Evolutionary conservation across 495 filamentous ascomycete genomes (phyloP).

Genomic region (Recurvomyces mirabilis): DNA sequence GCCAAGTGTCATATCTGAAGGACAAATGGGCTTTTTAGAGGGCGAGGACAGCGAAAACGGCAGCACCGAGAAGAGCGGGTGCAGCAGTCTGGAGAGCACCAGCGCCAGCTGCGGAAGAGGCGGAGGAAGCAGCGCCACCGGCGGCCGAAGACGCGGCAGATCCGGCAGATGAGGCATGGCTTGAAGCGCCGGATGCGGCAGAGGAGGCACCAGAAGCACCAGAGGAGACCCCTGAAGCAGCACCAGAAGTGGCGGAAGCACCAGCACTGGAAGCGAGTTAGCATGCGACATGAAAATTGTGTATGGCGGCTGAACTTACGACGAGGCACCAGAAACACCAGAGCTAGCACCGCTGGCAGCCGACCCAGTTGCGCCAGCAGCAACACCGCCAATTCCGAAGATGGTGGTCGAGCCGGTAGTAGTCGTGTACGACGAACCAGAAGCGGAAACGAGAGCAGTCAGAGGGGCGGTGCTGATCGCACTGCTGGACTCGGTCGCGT

Average conservation of each 20-base stretch:
- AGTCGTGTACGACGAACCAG: constrained; percentile 16
- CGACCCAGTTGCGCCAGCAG: constrained; percentile 11
- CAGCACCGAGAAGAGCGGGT: constrained; percentile 11
- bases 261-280: constrained; percentile 3
- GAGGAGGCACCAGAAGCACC: constrained; percentile 6
- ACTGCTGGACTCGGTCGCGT: constrained; percentile 2
- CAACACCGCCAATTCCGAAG: constrained; percentile 19
- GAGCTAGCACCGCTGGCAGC: constrained; percentile 9
- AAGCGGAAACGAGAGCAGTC: constrained; percentile 22
- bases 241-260: neutral
- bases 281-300: constrained; percentile 7
- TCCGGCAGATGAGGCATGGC: too few relatives aligned
- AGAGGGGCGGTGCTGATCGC: constrained; percentile 26
- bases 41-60: constrained; percentile 12
- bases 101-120: constrained; percentile 2
- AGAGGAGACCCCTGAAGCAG: neutral
- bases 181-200: constrained; percentile 1
- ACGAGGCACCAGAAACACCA: constrained; percentile 20
- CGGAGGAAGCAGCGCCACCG: neutral
- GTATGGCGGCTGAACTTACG: constrained; percentile 1
- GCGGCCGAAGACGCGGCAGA: neutral
- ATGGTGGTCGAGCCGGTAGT: constrained; percentile 28
- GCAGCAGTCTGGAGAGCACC: constrained; percentile 9
- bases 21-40: constrained; percentile 7
- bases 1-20: too few relatives aligned